phyloP scores from a whole-genome alignment of 1,139 yeast genomes.

The Kluyveromyces sp. region DNA sequence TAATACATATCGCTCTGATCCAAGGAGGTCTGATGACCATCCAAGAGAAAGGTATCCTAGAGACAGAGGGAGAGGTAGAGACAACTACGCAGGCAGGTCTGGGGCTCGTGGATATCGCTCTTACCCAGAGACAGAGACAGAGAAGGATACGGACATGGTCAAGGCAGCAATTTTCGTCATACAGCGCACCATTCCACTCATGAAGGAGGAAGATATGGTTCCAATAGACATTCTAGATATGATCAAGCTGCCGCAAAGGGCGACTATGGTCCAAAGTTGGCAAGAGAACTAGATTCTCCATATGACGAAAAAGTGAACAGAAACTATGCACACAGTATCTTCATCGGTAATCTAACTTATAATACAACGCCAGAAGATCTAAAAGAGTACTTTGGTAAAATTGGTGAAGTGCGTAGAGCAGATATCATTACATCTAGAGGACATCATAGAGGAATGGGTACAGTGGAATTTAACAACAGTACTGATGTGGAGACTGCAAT shows the following conservation, averaged over 20 bases:
- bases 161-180: not conserved
- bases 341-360: conserved; percentile 68
- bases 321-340: conserved; percentile 61
- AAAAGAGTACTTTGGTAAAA: conserved; percentile 48
- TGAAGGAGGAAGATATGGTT: conserved; percentile 15
- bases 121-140: conserved; percentile 8
- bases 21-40: conserved; percentile 27
- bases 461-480: conserved; percentile 71
- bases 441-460: conserved; percentile 86
- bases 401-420: conserved; percentile 74
- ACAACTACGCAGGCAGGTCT: conserved; percentile 20
- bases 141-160: conserved; percentile 10
- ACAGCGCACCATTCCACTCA: not conserved
- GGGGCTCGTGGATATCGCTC: conserved; percentile 16
- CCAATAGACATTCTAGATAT: conserved; percentile 5
- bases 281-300: conserved; percentile 27
- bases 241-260: conserved; percentile 8
- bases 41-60: conserved; percentile 16
- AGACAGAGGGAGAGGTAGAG: conserved; percentile 18
- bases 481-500: conserved; percentile 75
- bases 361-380: conserved; percentile 53
- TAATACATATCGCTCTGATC: conserved; percentile 15
- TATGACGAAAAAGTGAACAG: conserved; percentile 44
- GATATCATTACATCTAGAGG: conserved; percentile 82
- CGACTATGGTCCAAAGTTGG: conserved; percentile 23